phyloP scores from a whole-genome alignment of 257 asterid species.

The Solanum clarkiae region DNA sequence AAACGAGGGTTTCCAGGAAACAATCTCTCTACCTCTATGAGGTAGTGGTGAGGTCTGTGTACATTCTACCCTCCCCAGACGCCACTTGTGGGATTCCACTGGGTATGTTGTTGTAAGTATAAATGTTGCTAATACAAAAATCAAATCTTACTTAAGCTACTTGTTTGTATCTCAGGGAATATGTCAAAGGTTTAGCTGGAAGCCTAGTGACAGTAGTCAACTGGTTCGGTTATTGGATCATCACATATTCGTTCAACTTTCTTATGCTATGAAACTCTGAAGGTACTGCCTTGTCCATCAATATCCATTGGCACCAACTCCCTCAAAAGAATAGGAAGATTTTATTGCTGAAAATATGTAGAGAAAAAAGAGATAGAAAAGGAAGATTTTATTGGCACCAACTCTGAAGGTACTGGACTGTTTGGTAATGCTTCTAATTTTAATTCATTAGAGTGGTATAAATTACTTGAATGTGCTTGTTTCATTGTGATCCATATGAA shows the following conservation, averaged over 20 bases:
- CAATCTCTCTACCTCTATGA: too few relatives aligned
- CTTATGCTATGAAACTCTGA: slow-evolving; percentile 64
- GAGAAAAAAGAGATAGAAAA: too few relatives aligned
- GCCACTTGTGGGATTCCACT: too few relatives aligned
- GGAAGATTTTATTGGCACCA: too few relatives aligned
- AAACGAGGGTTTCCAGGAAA: too few relatives aligned
- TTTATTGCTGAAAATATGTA: too few relatives aligned
- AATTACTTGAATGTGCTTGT: background rate
- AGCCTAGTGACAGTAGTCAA: slow-evolving; percentile 66
- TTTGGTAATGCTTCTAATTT: too few relatives aligned
- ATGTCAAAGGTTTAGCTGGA: slow-evolving; percentile 79
- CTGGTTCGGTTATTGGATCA: slow-evolving; percentile 79
- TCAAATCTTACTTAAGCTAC: background rate
- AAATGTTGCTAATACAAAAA: background rate
- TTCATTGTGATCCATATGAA: background rate
- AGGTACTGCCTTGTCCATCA: slow-evolving; percentile 22
- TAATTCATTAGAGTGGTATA: background rate
- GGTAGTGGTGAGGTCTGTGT: too few relatives aligned
- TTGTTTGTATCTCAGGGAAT: slow-evolving; percentile 26
- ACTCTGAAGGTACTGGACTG: too few relatives aligned
- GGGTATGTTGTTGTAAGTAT: background rate
- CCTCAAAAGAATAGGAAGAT: too few relatives aligned
- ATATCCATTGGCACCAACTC: background rate
- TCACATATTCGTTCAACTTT: slow-evolving; percentile 68
- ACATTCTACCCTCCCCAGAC: too few relatives aligned